phyloP scores from a whole-genome alignment of 2,329 filamentous ascomycete species.

The Ophiocordyceps robertsii region DNA sequence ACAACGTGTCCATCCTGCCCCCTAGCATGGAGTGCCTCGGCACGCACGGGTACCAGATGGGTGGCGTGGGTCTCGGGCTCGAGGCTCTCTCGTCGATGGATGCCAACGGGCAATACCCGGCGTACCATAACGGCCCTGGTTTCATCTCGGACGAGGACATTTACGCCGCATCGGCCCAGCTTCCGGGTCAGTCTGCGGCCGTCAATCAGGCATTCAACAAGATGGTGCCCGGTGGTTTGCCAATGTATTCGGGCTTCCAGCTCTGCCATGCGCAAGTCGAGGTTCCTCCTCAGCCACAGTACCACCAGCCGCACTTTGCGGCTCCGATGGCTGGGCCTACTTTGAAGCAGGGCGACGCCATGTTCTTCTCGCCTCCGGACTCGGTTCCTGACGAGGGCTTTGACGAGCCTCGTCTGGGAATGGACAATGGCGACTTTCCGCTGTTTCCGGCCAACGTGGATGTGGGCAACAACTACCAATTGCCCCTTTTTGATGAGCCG shows the following conservation, averaged over 20 bases:
- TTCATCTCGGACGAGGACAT: slow-evolving; percentile 50
- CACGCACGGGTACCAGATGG: slow-evolving; percentile 15
- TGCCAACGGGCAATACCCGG: slow-evolving; percentile 39
- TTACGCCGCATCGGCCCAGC: slow-evolving; percentile 43
- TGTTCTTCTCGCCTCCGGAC: slow-evolving; percentile 55
- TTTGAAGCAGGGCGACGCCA: slow-evolving; percentile 43
- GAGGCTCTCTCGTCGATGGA: slow-evolving; percentile 23
- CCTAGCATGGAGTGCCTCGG: slow-evolving; percentile 31
- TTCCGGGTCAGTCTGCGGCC: slow-evolving; percentile 30
- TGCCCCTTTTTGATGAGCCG: slow-evolving; percentile 30
- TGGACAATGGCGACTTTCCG: slow-evolving; percentile 46
- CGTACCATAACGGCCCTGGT: slow-evolving; percentile 46
- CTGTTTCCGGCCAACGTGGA: slow-evolving; percentile 36
- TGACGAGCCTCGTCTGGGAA: slow-evolving; percentile 33
- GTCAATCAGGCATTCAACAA: slow-evolving; percentile 29
- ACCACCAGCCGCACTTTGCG: slow-evolving; percentile 42
- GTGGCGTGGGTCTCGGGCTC: slow-evolving; percentile 24
- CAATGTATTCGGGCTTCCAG: slow-evolving; percentile 13
- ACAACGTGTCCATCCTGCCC: slow-evolving; percentile 37
- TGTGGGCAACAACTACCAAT: slow-evolving; percentile 27
- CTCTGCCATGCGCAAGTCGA: slow-evolving; percentile 11
- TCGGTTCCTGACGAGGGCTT: slow-evolving; percentile 55
- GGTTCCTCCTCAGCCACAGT: slow-evolving; percentile 28
- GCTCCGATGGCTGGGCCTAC: not conserved
- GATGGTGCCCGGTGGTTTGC: slow-evolving; percentile 27